Conservation (phyloP, 495 filamentous ascomycete species). For the Tuber brumale region DNA sequence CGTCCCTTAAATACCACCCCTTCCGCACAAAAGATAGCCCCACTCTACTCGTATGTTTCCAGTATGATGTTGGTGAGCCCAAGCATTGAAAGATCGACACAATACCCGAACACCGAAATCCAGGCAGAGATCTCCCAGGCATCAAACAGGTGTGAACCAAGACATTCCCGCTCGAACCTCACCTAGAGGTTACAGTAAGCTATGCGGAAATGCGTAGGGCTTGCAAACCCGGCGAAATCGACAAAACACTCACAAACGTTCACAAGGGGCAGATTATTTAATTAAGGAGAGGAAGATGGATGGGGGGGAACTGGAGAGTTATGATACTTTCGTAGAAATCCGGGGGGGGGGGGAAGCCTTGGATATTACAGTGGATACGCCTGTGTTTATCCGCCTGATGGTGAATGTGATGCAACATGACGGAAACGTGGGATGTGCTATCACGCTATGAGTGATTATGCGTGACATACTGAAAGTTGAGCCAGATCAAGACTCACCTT, state of each 20-base stretch:
- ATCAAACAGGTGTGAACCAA: background rate
- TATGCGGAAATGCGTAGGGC: background rate
- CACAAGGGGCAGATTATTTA: background rate
- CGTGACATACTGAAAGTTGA: background rate
- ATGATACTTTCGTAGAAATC: too few relatives aligned
- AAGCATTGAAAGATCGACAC: background rate
- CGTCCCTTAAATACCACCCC: background rate
- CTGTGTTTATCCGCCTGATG: too few relatives aligned
- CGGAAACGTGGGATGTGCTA: background rate
- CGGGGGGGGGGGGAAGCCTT: too few relatives aligned
- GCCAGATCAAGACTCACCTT: background rate
- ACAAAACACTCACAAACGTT: background rate
- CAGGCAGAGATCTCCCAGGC: background rate
- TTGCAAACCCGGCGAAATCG: background rate
- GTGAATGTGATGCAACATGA: background rate
- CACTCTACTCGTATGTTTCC: background rate
- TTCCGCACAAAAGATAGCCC: background rate
- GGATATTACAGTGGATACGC: too few relatives aligned
- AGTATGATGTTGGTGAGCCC: background rate
- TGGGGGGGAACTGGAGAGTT: too few relatives aligned
- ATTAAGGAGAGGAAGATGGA: background rate
- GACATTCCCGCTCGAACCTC: background rate
- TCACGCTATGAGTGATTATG: background rate
- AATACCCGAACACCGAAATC: background rate
- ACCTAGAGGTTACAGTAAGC: background rate